Evolutionary conservation across 2,329 filamentous ascomycete genomes (phyloP).

Genomic region (Leptographium procerum): DNA sequence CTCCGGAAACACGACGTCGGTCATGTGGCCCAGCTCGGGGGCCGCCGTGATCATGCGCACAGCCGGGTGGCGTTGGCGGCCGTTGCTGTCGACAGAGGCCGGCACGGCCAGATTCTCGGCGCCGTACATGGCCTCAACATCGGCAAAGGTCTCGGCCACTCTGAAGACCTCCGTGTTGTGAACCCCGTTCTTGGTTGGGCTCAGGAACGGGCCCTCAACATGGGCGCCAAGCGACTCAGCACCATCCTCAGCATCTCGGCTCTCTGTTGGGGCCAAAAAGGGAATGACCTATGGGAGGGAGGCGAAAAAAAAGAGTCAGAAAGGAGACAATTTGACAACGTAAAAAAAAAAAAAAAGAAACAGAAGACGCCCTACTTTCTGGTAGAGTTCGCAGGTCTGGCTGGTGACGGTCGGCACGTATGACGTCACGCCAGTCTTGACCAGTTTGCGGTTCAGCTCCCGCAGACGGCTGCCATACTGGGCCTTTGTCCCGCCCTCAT

Average conservation of each 20-base stretch:
- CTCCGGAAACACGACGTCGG: conserved; percentile 49
- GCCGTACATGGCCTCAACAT: conserved; percentile 64
- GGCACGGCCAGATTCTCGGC: conserved; percentile 44
- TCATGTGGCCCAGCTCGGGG: conserved; percentile 66
- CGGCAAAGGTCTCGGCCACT: conserved; percentile 49
- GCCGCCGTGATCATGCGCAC: conserved; percentile 80
- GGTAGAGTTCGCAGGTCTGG: conserved; percentile 70
- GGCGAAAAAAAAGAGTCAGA: too few relatives aligned
- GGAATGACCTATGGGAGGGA: too few relatives aligned
- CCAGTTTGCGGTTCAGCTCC: conserved; percentile 58
- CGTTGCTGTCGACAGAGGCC: not conserved
- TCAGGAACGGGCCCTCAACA: conserved; percentile 83
- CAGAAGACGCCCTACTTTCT: too few relatives aligned
- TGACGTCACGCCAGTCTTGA: conserved; percentile 74
- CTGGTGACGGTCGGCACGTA: conserved; percentile 81
- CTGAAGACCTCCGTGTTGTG: conserved; percentile 66
- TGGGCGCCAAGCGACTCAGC: conserved; percentile 84
- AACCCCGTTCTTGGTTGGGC: conserved; percentile 71
- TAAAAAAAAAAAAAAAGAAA: too few relatives aligned
- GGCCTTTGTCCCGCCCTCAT: conserved; percentile 26
- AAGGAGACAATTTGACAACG: too few relatives aligned
- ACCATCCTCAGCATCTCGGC: conserved; percentile 51
- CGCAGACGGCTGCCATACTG: conserved; percentile 63
- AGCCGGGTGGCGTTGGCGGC: conserved; percentile 21
- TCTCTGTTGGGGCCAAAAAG: conserved; percentile 62